Percentiles rank a stretch among this genome's conserved stretches.
Conservation (phyloP, 1,139 yeast species). For the Eremothecium cymbalariae region DNA sequence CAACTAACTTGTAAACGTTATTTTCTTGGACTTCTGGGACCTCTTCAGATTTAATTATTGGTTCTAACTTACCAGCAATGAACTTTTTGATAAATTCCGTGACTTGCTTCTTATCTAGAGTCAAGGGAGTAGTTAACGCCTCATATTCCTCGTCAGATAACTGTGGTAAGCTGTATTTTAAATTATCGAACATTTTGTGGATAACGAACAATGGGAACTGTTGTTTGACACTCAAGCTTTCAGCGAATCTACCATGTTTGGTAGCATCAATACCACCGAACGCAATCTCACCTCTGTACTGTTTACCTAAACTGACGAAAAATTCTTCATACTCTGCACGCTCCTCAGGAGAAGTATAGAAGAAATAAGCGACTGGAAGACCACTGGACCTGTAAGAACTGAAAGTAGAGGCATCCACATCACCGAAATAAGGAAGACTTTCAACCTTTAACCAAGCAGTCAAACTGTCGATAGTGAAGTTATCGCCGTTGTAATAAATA, state of each 20-base stretch:
- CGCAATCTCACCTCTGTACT: conserved; percentile 71
- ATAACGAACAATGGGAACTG: conserved; percentile 87
- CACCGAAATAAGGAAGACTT: conserved; percentile 83
- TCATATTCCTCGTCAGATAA: conserved; percentile 31
- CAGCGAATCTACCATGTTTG: conserved; percentile 82
- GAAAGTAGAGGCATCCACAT: conserved; percentile 77
- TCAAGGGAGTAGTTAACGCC: conserved; percentile 17
- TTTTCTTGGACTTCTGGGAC: conserved; percentile 73
- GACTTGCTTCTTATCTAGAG: conserved; percentile 39
- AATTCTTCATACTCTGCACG: conserved; percentile 46
- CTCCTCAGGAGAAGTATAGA: conserved; percentile 65
- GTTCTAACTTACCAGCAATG: conserved; percentile 54
- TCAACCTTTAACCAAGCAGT: conserved; percentile 55
- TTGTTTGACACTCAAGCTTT: conserved; percentile 74
- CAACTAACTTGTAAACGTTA: conserved; percentile 74
- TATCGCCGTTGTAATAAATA: conserved; percentile 37
- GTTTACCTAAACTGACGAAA: conserved; percentile 59
- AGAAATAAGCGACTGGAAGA: conserved; percentile 80
- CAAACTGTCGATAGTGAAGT: conserved; percentile 35
- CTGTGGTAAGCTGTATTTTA: conserved; percentile 67
- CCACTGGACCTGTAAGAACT: conserved; percentile 62
- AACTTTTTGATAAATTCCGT: conserved; percentile 57
- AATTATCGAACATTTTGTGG: conserved; percentile 60
- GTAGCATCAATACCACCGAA: conserved; percentile 84
- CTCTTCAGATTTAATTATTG: conserved; percentile 78